phyloP scores from a whole-genome alignment of 2,329 filamentous ascomycete genomes.

The Thyridium curvatum region DNA sequence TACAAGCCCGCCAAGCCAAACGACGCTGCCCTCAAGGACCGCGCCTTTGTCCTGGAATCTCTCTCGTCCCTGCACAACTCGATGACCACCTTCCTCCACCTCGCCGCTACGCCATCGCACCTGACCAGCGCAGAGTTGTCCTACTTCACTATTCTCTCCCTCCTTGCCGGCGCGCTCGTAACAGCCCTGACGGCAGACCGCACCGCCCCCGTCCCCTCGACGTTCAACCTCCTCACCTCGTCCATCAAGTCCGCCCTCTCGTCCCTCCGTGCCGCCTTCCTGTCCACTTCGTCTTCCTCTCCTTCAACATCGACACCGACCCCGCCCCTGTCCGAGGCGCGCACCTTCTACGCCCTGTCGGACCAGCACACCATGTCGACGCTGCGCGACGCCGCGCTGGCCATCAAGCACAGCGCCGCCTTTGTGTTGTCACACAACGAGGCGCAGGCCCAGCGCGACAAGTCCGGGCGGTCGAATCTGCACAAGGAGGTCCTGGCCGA shows the following conservation, averaged over 20 bases:
- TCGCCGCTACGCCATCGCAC: slow-evolving; percentile 9
- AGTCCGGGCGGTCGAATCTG: slow-evolving; percentile 20
- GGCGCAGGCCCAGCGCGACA: slow-evolving; percentile 22
- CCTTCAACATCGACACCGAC: too few relatives aligned
- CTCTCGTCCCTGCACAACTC: slow-evolving; percentile 35
- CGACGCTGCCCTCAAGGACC: slow-evolving; percentile 32
- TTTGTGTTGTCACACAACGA: slow-evolving; percentile 23
- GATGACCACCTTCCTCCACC: slow-evolving; percentile 29
- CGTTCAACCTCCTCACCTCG: slow-evolving; percentile 4
- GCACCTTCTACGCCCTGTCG: slow-evolving; percentile 20
- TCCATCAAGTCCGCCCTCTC: slow-evolving; percentile 11
- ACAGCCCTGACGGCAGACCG: slow-evolving; percentile 13
- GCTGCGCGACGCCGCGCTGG: slow-evolving; percentile 28
- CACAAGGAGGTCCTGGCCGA: slow-evolving; percentile 24
- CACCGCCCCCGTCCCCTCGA: background rate
- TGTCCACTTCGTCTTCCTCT: too few relatives aligned
- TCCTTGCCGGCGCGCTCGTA: slow-evolving; percentile 25
- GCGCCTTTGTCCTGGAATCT: slow-evolving; percentile 34
- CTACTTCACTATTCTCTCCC: slow-evolving; percentile 35
- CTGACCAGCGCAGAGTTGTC: slow-evolving; percentile 35
- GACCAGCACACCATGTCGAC: slow-evolving; percentile 27
- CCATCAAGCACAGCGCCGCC: slow-evolving; percentile 19
- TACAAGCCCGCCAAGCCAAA: slow-evolving; percentile 39
- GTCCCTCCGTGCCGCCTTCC: slow-evolving; percentile 7
- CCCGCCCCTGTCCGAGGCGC: slow-evolving; percentile 1